Evolutionary conservation across 768 basidiomycete species (phyloP), one percentile per base, ranked within the genome.

Genomic region (Amylocystis lapponica): DNA sequence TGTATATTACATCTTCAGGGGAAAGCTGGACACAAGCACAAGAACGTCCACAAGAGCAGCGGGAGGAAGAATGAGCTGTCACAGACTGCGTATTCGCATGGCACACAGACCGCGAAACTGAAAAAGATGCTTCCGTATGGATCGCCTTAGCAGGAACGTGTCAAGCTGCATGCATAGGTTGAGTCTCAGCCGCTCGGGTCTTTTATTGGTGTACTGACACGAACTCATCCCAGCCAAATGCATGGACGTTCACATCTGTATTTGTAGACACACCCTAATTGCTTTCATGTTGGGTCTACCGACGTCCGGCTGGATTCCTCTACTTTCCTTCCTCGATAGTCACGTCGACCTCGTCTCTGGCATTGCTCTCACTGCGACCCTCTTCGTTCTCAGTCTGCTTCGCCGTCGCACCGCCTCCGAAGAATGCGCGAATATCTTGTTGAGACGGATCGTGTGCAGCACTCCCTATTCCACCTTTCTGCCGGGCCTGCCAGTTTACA

Each of bases 51-150:
- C 34, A 89, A 89, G 66, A 64, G 73, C 14, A 68, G 85, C 12
- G 76, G 63, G 37, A 72, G 76, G 54, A 81, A 84, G 60, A 87
- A 86, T 54, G 66, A 71, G 33, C 70, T 89, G 16, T 72, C 75
- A 16, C 69, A 76, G 45, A 84, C 80, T 3, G 74, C 81, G 1
- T 84, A 85, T 57, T 81, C 86, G 20, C 74, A 70, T 51, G 61
- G 69, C 4, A 67, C 79, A 8, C 86, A 89, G 62, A 81, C 83
- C 10, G 64, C 71, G 27, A 79, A 72, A 43, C 65, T 89, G 52
- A 85, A 80, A 67, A 86, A 78, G 32, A 55, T 89, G 35, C 66
- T 89, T 23, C 86, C 86, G 2, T 87, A 89, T 49, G 82, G 81
- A 17, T 76, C 64, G 54, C 54, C 54, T 25, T 60, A 37, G 43